Base-by-base conservation (phyloP, 2,329 filamentous ascomycete genomes). In the Cercospora citrullina region DNA sequence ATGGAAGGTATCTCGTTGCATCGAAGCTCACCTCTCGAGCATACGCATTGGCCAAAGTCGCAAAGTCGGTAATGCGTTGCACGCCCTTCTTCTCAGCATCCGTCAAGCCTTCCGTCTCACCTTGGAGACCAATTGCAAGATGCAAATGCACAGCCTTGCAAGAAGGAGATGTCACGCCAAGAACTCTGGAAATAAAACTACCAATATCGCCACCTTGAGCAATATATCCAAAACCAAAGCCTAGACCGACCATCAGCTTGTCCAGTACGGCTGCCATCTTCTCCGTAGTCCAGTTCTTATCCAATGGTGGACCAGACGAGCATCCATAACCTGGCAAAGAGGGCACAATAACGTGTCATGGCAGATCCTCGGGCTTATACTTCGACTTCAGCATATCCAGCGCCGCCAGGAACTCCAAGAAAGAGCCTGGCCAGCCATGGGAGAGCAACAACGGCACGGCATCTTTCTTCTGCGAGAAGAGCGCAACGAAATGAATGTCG, bases 151-250 rank as follows among this genome's bases (percentile, higher is more conserved):
- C 75, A 33, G 81, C 85, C 75, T 84, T 86, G 75, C 84, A 87
- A 57, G 81, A 80, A 0, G 80, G 73, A 58, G 82, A 81, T 0
- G 74, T 76, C 0, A 76, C 78, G 4, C 80, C 81, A 55, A 87
- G 73, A 0, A 80, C 69, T 12, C 84, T 76, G 0, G 81, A 77
- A 4, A 87, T 66, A 28, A 79, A 75, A 53, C 80, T 81, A 2
- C 86, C 84, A 1, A 89, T 78, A 71, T 89, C 87, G 3, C 87
- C 87, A 9, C 87, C 87, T 74, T 88, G 86, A 0, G 81, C 80
- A 7, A 87, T 75, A 69, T 89, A 89, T 2, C 83, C 83, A 0
- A 70, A 68, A 0, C 78, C 79, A 58, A 88, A 86, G 0, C 87
- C 87, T 3, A 89, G 80, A 0, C 79, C 79, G 1, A 83, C 68